Base-by-base conservation (phyloP, 2,329 filamentous ascomycete species). In the Talaromyces sp. region DNA sequence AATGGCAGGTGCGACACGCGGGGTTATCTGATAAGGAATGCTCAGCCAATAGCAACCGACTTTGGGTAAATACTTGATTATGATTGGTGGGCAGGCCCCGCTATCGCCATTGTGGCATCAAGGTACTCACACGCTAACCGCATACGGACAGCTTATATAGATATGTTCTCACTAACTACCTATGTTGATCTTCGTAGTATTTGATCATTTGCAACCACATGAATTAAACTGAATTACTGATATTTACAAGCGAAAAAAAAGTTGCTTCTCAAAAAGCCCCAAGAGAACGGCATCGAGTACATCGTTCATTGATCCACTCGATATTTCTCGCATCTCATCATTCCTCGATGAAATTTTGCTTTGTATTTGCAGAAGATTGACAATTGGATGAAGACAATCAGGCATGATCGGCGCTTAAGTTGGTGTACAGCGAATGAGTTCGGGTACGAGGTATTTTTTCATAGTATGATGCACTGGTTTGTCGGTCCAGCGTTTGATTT, bases 1-100 rank as follows among this genome's bases (percentile, higher is more conserved):
- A 56, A n/a, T 56, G 52, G 52, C 52, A 56, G 52, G 52, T 39
- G 52, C 33, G 33, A 37, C 19, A 13, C 24, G 52, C 31, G 52
- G 52, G 52, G 11, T 22, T 56, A 56, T 56, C 52, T 22, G 52
- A 56, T 56, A 56, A 39, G 33, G 19, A 22, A 14, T 2, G 22
- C 2, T 19, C n/a, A 24, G 33, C 33, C 52, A 56, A 56, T 56
- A 22, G 27, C 4, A n/a, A 11, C 0, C 3, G 24, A 5, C 13
- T 4, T 1, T n/a, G 0, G 1, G 24, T n/a, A n/a, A 14, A n/a
- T 9, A 2, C 3, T 11, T 9, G 4, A 11, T 8, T 56, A 0
- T 56, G 10, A 56, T 56, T 56, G 50, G 50, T 13, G 3, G 2
- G 37, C 7, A 1, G 1, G 31, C 50, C 50, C 50, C 31, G 5